These are phyloP conservation scores for Gautieria morchelliformis DNA, from an alignment of 768 basidiomycete species.

Conservation along the genomic window DNA sequence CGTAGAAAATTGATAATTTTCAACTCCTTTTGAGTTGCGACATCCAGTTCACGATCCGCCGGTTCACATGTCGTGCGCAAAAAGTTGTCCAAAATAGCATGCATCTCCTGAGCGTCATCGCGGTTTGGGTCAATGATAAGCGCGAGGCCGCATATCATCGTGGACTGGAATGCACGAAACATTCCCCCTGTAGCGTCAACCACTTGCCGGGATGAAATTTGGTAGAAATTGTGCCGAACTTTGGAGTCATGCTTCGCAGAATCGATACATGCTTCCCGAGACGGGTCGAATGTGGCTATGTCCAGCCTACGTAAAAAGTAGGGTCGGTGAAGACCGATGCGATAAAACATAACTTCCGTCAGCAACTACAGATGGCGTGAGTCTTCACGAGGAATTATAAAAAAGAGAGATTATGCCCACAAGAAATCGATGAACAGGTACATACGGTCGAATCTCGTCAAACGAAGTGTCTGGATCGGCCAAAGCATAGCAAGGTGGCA, in stretches of 20 bases:
- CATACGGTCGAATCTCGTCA: constrained; percentile 52
- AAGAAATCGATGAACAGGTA: constrained; percentile 81
- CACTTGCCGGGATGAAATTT: constrained; percentile 50
- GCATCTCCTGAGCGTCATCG: constrained; percentile 60
- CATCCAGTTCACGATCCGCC: constrained; percentile 53
- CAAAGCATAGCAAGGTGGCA: constrained; percentile 73
- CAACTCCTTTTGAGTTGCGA: constrained; percentile 72
- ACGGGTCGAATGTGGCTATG: constrained; percentile 73
- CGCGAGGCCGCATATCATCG: constrained; percentile 85
- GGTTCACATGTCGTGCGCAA: constrained; percentile 50
- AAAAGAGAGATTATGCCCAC: constrained; percentile 28
- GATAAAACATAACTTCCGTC: constrained; percentile 82
- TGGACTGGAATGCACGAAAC: constrained; percentile 81
- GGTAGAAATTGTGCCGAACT: constrained; percentile 61
- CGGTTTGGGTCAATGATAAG: constrained; percentile 73
- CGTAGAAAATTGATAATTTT: constrained; percentile 80
- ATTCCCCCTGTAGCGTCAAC: constrained; percentile 68
- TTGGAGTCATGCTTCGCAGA: constrained; percentile 82
- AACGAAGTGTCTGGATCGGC: constrained; percentile 62
- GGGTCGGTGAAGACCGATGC: constrained; percentile 78
- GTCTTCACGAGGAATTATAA: background rate
- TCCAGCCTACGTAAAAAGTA: constrained; percentile 74
- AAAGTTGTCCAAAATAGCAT: constrained; percentile 69
- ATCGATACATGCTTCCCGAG: constrained; percentile 82
- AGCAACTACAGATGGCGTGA: constrained; percentile 16